A percentile compares a stretch with the other conserved stretches of the same genome.
Conservation (phyloP, 202 grass and related monocot genomes). For the Dendrocalamus latiflorus region DNA sequence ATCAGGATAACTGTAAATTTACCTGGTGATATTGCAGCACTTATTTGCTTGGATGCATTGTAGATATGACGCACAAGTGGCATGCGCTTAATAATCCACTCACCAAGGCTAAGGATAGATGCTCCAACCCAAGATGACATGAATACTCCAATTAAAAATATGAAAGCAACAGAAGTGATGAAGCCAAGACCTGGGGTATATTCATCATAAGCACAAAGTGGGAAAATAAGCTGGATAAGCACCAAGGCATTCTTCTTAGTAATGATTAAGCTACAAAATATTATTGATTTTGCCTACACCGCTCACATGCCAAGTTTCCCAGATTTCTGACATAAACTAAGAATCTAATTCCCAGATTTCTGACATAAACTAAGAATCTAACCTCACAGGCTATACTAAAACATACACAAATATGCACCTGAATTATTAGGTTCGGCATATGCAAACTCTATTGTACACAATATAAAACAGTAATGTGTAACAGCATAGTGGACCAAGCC, state of each 20-base stretch:
- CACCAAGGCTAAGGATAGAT: constrained; percentile 85
- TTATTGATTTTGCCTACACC: background rate
- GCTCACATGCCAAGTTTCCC: background rate
- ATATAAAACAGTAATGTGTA: background rate
- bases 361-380: no score
- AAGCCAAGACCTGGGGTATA: constrained; percentile 78
- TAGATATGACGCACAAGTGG: constrained; percentile 93
- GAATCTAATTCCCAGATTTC: constrained; percentile 15
- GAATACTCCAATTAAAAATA: constrained; percentile 79
- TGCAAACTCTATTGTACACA: background rate
- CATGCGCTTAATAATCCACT: constrained; percentile 96
- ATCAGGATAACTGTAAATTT: constrained; percentile 21
- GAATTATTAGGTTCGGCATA: background rate
- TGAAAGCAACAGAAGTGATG: constrained; percentile 82
- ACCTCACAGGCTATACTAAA: background rate
- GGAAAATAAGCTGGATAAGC: background rate
- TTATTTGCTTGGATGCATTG: constrained; percentile 88
- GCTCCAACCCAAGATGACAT: constrained; percentile 93
- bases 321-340: background rate
- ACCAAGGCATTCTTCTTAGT: background rate
- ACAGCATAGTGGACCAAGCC: background rate
- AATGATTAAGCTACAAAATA: background rate
- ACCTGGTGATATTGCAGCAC: constrained; percentile 92
- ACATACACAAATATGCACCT: background rate
- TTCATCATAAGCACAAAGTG: constrained; percentile 9